A percentile compares a stretch with the other conserved stretches of the same genome.
Evolutionary conservation across 106 monocot genomes (phyloP).

Genomic region (Acanthochlamys bracteata): DNA sequence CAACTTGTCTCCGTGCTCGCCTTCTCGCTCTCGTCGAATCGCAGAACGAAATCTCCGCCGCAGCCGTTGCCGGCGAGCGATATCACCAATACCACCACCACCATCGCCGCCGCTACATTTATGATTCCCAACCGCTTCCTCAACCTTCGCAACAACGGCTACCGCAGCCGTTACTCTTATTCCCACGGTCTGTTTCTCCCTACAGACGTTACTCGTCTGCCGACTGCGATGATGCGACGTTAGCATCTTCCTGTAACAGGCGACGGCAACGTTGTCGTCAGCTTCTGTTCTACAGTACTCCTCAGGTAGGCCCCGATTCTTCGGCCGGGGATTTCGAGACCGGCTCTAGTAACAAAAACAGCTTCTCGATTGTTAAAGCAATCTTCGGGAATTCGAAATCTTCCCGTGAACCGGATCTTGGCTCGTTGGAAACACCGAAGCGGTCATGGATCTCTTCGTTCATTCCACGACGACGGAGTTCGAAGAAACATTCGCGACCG

Average conservation of each 20-base stretch:
- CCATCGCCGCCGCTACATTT: not conserved
- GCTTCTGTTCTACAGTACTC: conserved; percentile 37
- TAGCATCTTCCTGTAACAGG: no score
- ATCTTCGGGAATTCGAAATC: conserved; percentile 25
- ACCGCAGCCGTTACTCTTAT: not conserved
- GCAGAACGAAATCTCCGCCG: conserved; percentile 10
- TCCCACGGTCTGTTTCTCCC: conserved; percentile 33
- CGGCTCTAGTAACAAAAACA: not conserved
- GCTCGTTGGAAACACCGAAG: no score
- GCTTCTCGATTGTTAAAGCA: conserved; percentile 28
- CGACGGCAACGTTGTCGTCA: conserved; percentile 2
- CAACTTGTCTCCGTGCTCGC: conserved; percentile 73
- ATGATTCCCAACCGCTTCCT: not conserved
- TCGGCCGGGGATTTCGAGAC: not conserved
- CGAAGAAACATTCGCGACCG: not conserved
- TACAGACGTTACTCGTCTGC: conserved; percentile 25
- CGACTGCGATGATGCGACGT: conserved; percentile 1
- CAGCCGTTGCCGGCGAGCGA: not conserved
- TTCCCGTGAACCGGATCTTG: conserved; percentile 1
- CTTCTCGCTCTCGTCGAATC: conserved; percentile 35
- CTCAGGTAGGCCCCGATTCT: conserved; percentile 26
- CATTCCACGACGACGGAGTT: conserved; percentile 3
- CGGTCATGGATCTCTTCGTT: conserved; percentile 24
- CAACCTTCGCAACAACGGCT: not conserved
- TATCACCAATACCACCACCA: not conserved